Evolutionary conservation across 1,139 yeast species (phyloP).

Genomic region (Suhomyces terraborum): DNA sequence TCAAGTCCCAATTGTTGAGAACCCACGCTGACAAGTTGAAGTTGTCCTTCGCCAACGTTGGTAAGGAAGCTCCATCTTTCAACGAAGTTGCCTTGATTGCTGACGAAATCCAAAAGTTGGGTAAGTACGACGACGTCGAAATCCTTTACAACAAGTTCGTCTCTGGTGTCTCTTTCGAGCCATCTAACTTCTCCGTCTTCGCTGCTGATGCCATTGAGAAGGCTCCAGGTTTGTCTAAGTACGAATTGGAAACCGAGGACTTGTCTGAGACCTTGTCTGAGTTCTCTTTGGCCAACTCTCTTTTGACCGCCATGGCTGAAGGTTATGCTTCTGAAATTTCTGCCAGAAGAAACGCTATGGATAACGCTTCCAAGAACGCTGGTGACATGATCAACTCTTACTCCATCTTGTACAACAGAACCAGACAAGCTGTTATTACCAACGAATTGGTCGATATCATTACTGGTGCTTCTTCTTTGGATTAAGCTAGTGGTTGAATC

Average conservation of each 20-base stretch:
- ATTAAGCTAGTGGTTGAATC: conserved; percentile 42
- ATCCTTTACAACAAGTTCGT: conserved; percentile 85
- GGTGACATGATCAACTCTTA: conserved; percentile 97
- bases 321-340: conserved; percentile 98
- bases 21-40: conserved; percentile 69
- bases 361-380: conserved; percentile 98
- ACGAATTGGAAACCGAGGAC: conserved; percentile 80
- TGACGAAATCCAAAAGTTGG: conserved; percentile 73
- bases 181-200: conserved; percentile 67
- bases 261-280: conserved; percentile 67
- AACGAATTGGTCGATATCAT: conserved; percentile 99
- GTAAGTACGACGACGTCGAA: conserved; percentile 75
- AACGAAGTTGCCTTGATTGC: conserved; percentile 86
- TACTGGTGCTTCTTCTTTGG: conserved; percentile 99
- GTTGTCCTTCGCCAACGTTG: conserved; percentile 84
- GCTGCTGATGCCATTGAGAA: conserved; percentile 72
- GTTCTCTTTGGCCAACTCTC: conserved; percentile 86
- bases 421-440: conserved; percentile 99
- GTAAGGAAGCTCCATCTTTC: conserved; percentile 96
- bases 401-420: conserved; percentile 98
- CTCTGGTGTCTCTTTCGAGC: conserved; percentile 88
- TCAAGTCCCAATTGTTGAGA: conserved; percentile 85
- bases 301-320: conserved; percentile 92
- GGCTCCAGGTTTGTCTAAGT: conserved; percentile 85
- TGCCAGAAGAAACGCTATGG: conserved; percentile 99